Evolutionary conservation across 2,329 filamentous ascomycete species (phyloP), one percentile per base, ranked within the genome.

Genomic region (Fusarium concolor): DNA sequence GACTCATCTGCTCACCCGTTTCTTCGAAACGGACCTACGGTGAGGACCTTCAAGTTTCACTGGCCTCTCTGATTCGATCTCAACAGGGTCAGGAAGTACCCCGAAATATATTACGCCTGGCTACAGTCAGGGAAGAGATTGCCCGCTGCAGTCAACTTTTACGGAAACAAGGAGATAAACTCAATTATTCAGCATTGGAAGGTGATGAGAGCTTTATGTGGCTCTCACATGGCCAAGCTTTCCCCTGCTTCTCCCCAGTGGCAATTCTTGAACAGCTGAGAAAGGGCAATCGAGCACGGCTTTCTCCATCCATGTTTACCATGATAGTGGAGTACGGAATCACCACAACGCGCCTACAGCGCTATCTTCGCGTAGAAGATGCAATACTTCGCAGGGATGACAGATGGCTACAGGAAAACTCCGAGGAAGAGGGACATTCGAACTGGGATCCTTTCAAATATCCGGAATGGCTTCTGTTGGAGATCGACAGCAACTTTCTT

Each of bases 391-490:
- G 73, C 45, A 61, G 47, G 1, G n/a, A 75, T 26, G 70, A 77
- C 24, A 18, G 56, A 67, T 56, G 75, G 65, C 69, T 78, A 2
- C 17, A 68, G 2, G 82, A 85, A 6, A 86, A 89, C 61, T 67
- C 75, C 14, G 58, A 86, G 85, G 47, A 31, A 37, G 0, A 33
- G n/a, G 87, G 86, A 0, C 88, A 90, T 65, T 72, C 69, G 0
- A 86, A 88, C 24, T 91, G 89, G 89, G 67, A 78, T 3, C 84
- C 87, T 0, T 5, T 73, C 0, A 74, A 86, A 0, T 74, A 83
- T 17, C 81, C 87, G 0, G 89, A 92, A 68, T 91, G 89, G 86
- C 75, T 92, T 0, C 78, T 92, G 0, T 74, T 92, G 0, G 90
- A 92, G 59, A 84, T 92, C 17, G 90, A 92, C 56, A 80, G 84